A percentile compares a stretch with the other conserved stretches of the same genome.
Evolutionary conservation across 2,329 filamentous ascomycete genomes (phyloP).

Genomic region (Colletotrichum sp.): DNA sequence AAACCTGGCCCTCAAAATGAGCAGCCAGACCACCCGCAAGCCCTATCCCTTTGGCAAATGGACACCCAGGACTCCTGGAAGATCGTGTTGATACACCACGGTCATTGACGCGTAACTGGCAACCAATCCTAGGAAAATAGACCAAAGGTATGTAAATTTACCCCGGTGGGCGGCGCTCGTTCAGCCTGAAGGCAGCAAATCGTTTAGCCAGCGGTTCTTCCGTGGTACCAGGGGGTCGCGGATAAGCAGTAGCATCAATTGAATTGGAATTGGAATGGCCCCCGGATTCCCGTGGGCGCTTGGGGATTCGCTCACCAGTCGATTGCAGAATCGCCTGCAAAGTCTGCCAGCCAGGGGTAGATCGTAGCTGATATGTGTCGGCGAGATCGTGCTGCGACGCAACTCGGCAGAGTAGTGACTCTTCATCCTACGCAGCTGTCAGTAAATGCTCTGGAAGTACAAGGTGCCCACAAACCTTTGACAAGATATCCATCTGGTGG

Average conservation of each 20-base stretch:
- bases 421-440: conserved; percentile 73
- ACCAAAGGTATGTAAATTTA: background rate
- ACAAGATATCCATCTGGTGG: conserved; percentile 79
- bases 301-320: conserved; percentile 95
- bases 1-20: background rate
- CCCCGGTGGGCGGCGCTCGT: conserved; percentile 37
- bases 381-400: conserved; percentile 81
- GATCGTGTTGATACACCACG: background rate
- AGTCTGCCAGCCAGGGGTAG: conserved; percentile 92
- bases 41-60: background rate
- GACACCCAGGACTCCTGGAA: background rate
- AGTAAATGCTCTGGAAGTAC: background rate
- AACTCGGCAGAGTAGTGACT: conserved; percentile 82
- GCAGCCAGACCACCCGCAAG: background rate
- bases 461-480: conserved; percentile 68
- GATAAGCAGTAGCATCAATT: conserved; percentile 24
- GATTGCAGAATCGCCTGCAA: conserved; percentile 92
- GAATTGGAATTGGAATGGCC: conserved; percentile 34
- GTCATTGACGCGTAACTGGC: background rate
- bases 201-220: conserved; percentile 68
- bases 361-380: conserved; percentile 82
- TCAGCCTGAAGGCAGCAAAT: conserved; percentile 71
- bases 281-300: conserved; percentile 61
- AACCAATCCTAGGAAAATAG: background rate
- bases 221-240: conserved; percentile 35